Conservation (phyloP, 352 stramenopile species). For the Aphanomyces stellatus region DNA sequence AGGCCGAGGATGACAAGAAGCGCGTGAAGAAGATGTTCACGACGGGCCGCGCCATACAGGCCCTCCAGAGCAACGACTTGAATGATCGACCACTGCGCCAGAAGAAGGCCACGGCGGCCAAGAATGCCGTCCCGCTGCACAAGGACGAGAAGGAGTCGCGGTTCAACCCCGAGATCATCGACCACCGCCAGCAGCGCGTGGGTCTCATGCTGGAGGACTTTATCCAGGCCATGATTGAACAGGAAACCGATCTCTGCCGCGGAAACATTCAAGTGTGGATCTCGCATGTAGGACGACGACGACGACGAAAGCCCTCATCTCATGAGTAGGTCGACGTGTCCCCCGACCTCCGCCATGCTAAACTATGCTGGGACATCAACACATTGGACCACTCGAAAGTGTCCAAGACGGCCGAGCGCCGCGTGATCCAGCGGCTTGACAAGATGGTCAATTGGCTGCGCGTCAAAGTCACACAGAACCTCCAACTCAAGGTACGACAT, state of each 20-base stretch:
- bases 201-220: conserved; percentile 8
- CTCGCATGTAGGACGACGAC: conserved; percentile 9
- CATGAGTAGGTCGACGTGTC: conserved; percentile 6
- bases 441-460: conserved; percentile 9
- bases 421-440: neutral
- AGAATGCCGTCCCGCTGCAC: conserved; percentile 8
- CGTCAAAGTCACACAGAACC: neutral
- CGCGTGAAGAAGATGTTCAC: conserved; percentile 12
- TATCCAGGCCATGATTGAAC: conserved; percentile 1
- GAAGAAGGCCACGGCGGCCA: neutral
- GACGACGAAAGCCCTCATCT: neutral
- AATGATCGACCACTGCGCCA: too few relatives aligned
- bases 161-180: conserved; percentile 10
- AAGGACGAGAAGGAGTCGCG: conserved; percentile 1
- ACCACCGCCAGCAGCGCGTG: conserved; percentile 9
- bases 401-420: neutral
- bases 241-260: conserved; percentile 2
- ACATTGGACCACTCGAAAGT: neutral
- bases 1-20: conserved; percentile 15
- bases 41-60: neutral
- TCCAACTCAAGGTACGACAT: conserved; percentile 1
- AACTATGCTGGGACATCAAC: conserved; percentile 6
- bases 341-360: conserved; percentile 2
- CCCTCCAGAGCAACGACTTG: neutral
- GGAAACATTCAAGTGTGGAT: conserved; percentile 10